Evolutionary conservation across 2,329 filamentous ascomycete genomes (phyloP).

Genomic region (Hymenoscyphus occultus): DNA sequence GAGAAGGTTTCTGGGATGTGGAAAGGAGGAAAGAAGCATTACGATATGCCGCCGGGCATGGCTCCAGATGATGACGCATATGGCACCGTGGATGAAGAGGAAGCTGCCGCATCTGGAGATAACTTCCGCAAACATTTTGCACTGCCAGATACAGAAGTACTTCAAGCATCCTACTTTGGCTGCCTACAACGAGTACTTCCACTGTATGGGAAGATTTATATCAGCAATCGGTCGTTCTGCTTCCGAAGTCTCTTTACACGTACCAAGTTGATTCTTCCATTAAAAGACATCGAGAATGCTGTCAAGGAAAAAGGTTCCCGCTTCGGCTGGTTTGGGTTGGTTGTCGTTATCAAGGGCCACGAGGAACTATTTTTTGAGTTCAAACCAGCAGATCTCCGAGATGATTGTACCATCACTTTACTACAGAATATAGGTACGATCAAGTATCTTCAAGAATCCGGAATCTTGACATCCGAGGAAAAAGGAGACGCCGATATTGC

Average conservation of each 20-base stretch:
- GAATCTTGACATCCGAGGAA: slow-evolving; percentile 64
- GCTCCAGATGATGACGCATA: slow-evolving; percentile 53
- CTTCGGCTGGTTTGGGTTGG: slow-evolving; percentile 84
- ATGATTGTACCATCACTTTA: slow-evolving; percentile 84
- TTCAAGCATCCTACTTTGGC: slow-evolving; percentile 90
- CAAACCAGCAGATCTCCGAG: slow-evolving; percentile 68
- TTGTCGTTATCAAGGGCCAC: slow-evolving; percentile 88
- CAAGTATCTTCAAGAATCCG: slow-evolving; percentile 68
- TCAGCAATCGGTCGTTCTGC: slow-evolving; percentile 83
- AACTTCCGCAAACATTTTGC: slow-evolving; percentile 89
- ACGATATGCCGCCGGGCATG: slow-evolving; percentile 59
- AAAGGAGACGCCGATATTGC: slow-evolving; percentile 70
- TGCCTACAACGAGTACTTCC: slow-evolving; percentile 86
- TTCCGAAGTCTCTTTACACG: slow-evolving; percentile 88
- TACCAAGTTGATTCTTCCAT: slow-evolving; percentile 86
- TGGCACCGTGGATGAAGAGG: slow-evolving; percentile 58
- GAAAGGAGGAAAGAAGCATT: slow-evolving; percentile 87
- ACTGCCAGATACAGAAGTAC: slow-evolving; percentile 75
- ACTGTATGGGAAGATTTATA: slow-evolving; percentile 94
- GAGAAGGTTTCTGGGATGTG: slow-evolving; percentile 98
- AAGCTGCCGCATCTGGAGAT: slow-evolving; percentile 66
- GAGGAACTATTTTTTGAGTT: slow-evolving; percentile 98
- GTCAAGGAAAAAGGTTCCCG: slow-evolving; percentile 94
- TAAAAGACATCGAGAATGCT: slow-evolving; percentile 89
- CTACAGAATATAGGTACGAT: slow-evolving; percentile 72